Base-by-base conservation (phyloP, 208 protist species). In the Willaertia magna region DNA sequence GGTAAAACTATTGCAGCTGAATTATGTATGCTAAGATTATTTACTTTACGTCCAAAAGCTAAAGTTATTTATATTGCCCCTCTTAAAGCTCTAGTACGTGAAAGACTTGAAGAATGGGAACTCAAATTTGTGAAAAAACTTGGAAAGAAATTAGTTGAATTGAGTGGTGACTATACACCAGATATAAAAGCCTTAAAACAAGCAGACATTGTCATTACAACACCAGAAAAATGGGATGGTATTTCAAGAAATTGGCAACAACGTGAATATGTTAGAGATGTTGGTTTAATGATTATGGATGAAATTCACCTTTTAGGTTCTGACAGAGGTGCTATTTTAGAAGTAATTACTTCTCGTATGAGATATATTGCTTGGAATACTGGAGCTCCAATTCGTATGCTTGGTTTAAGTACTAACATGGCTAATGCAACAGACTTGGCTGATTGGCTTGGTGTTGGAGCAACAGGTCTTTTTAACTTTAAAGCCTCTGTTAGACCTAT, bases 211-310 rank as follows among this genome's bases (percentile, higher is more conserved):
- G 93, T 99, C 12, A 94, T 96, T 86, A 98, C 98, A 16, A 99
- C 98, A 43, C 98, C 99, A 26, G 98, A 99, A 89, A 99, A 99
- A 91, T 99, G 98, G 98, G 99, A 99, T 93, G 97, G 97, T 78
- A 97, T 99, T 67, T 97, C 93, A 84, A 93, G 98, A 86, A 98
- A 93, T 87, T 99, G 98, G 98, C 94, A 99, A 89, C 94, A 95
- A 47, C 93, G 98, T 86, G 90, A 89, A 61, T 98, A 97, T 89
- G 95, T 98, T 4, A 95, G 90, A 74, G 88, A 91, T 9, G 97
- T 99, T 43, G 92, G 90, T 14, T 92, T 99, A 16, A 92, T 99
- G 4, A 95, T 99, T 85, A 96, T 97, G 87, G 97, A 99, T 90
- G 98, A 99, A 93, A 96, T 99, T 82, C 98, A 99, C 92, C 93